A percentile compares a stretch with the other conserved stretches of the same genome.
phyloP scores from a whole-genome alignment of 768 basidiomycete genomes.

The Tephrocybe sp. region DNA sequence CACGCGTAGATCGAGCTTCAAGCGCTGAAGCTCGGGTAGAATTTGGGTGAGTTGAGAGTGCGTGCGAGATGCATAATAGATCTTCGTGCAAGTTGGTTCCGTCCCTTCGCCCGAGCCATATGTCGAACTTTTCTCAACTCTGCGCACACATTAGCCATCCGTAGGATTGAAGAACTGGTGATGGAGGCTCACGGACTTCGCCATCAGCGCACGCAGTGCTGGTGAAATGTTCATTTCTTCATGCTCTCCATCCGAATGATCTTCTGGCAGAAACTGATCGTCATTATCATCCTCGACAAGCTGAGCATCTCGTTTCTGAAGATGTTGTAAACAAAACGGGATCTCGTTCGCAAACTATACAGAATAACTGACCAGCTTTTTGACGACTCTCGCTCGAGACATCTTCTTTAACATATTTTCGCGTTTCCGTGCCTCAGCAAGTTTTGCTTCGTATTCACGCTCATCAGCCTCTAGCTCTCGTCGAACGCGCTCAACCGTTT shows the following conservation, averaged over 20 bases:
- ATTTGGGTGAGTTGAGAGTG: slow-evolving; percentile 95
- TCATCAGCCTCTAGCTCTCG: slow-evolving; percentile 70
- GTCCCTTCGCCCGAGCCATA: slow-evolving; percentile 23
- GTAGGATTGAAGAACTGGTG: neutral
- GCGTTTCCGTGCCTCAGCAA: slow-evolving; percentile 57
- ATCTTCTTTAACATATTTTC: slow-evolving; percentile 55
- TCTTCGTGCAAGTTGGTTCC: slow-evolving; percentile 70
- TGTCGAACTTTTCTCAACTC: slow-evolving; percentile 31
- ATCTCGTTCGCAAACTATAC: neutral
- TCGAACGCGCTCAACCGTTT: slow-evolving; percentile 62
- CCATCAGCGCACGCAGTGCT: slow-evolving; percentile 77
- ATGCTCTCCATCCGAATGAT: slow-evolving; percentile 34
- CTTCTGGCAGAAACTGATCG: slow-evolving; percentile 71
- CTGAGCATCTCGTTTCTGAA: slow-evolving; percentile 16
- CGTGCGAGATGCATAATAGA: slow-evolving; percentile 93
- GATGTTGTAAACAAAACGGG: neutral
- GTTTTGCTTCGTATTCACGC: slow-evolving; percentile 55
- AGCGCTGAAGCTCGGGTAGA: slow-evolving; percentile 75
- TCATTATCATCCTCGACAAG: slow-evolving; percentile 45
- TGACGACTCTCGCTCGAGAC: slow-evolving; percentile 54
- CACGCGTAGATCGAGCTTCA: slow-evolving; percentile 45
- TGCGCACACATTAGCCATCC: slow-evolving; percentile 13
- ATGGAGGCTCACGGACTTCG: slow-evolving; percentile 47
- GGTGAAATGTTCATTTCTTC: slow-evolving; percentile 64
- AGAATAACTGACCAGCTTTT: slow-evolving; percentile 48